A percentile compares a stretch with the other conserved stretches of the same genome.
Conservation (phyloP, 805 yeast species). For the Metschnikowia colocasiae region DNA sequence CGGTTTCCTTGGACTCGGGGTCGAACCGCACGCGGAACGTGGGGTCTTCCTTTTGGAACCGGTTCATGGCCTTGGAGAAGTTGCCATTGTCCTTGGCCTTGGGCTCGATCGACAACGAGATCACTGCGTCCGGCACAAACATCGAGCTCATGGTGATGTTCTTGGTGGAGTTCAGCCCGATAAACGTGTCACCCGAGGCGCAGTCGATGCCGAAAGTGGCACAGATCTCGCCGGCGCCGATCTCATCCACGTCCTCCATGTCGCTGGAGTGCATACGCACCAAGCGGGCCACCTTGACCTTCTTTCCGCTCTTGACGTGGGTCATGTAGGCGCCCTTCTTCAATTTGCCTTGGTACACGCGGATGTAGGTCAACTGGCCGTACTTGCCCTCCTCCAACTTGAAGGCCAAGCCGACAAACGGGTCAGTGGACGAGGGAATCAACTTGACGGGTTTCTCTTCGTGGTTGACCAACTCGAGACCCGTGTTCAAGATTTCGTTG, state of each 20-base stretch:
- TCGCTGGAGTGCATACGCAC: conserved; percentile 99
- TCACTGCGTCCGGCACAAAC: conserved; percentile 99
- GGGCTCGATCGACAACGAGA: conserved; percentile 86
- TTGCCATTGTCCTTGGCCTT: conserved; percentile 79
- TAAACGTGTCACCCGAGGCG: conserved; percentile 96
- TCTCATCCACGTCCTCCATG: conserved; percentile 96
- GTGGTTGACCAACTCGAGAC: conserved; percentile 70
- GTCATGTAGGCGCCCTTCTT: conserved; percentile 86
- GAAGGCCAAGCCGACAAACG: conserved; percentile 97
- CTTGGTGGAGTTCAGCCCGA: conserved; percentile 63
- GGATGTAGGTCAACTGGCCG: conserved; percentile 94
- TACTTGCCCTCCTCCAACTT: conserved; percentile 97
- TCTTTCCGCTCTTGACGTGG: conserved; percentile 89
- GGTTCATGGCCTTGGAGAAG: conserved; percentile 93
- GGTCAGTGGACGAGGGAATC: conserved; percentile 66
- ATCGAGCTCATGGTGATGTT: conserved; percentile 92
- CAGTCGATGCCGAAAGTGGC: conserved; percentile 99
- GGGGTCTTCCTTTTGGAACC: conserved; percentile 99
- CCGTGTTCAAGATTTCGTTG: conserved; percentile 85
- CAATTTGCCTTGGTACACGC: conserved; percentile 95
- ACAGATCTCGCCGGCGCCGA: conserved; percentile 97
- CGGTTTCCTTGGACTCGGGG: conserved; percentile 86
- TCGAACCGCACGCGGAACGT: conserved; percentile 93
- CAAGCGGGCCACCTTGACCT: conserved; percentile 85
- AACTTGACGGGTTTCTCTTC: conserved; percentile 58